Conservation (phyloP, 345 rosid species). For the Eucalyptus virginea region DNA sequence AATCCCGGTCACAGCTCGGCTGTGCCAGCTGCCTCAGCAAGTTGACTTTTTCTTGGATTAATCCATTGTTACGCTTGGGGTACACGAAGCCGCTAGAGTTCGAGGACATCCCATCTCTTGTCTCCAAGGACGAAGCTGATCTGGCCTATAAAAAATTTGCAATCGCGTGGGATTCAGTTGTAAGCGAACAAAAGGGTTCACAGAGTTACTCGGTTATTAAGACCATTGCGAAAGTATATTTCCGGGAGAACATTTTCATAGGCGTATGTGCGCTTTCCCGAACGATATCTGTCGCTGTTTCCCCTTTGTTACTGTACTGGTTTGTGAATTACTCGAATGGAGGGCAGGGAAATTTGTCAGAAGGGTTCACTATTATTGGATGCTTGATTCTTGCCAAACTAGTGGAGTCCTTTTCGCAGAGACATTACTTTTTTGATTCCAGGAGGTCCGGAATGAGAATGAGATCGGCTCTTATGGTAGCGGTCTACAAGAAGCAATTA, state of each 20-base stretch:
- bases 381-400: conserved; percentile 37
- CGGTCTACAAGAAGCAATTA: conserved; percentile 50
- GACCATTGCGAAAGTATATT: conserved; percentile 31
- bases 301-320: conserved; percentile 11
- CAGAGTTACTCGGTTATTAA: neutral
- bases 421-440: conserved; percentile 39
- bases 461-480: conserved; percentile 69
- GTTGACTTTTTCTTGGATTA: conserved; percentile 24
- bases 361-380: conserved; percentile 32
- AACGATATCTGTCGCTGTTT: conserved; percentile 31
- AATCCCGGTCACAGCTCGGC: conserved; percentile 10
- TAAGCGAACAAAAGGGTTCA: neutral
- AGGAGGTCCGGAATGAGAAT: conserved; percentile 70
- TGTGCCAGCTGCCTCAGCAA: conserved; percentile 33
- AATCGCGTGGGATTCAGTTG: neutral
- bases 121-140: conserved; percentile 6
- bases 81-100: conserved; percentile 4
- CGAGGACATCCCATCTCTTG: conserved; percentile 10
- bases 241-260: conserved; percentile 37
- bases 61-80: conserved; percentile 12
- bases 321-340: conserved; percentile 45
- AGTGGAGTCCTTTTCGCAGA: conserved; percentile 33
- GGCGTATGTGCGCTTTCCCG: conserved; percentile 36
- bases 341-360: conserved; percentile 8
- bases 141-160: neutral